Conservation (phyloP, 306 rosid species). For the Hippophae rhamnoides region DNA sequence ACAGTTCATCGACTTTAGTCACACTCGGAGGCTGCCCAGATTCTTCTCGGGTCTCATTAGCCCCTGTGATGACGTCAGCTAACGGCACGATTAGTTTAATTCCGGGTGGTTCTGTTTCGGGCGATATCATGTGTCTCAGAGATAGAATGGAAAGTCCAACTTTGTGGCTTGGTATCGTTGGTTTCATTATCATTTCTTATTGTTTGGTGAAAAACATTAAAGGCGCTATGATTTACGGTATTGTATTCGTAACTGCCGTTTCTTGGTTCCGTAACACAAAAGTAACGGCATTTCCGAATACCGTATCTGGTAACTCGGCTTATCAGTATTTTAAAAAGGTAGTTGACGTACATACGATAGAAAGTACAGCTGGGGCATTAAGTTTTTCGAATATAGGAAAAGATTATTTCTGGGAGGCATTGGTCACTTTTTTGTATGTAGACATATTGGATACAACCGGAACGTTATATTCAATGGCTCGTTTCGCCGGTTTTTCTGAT, state of each 20-base stretch:
- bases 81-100: constrained; percentile 60
- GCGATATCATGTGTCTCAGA: constrained; percentile 41
- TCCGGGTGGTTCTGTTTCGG: constrained; percentile 52
- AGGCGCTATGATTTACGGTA: constrained; percentile 95
- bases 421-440: constrained; percentile 74
- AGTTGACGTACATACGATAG: constrained; percentile 58
- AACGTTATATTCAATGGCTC: constrained; percentile 79
- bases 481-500: constrained; percentile 82
- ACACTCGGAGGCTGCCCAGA: constrained; percentile 72
- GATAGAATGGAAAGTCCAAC: constrained; percentile 90
- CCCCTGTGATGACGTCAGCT: constrained; percentile 44
- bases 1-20: constrained; percentile 57
- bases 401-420: constrained; percentile 79
- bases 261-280: constrained; percentile 79
- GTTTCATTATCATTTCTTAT: constrained; percentile 69
- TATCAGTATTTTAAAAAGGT: constrained; percentile 70
- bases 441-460: constrained; percentile 90
- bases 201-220: constrained; percentile 65
- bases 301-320: constrained; percentile 43
- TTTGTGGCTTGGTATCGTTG: constrained; percentile 78
- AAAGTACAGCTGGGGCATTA: constrained; percentile 75
- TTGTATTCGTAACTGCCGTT: constrained; percentile 67
- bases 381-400: constrained; percentile 53
- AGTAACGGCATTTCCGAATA: constrained; percentile 73
- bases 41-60: constrained; percentile 44